Evolutionary conservation across 2,329 filamentous ascomycete genomes (phyloP).

Genomic region (Arthrobotrys iridis): DNA sequence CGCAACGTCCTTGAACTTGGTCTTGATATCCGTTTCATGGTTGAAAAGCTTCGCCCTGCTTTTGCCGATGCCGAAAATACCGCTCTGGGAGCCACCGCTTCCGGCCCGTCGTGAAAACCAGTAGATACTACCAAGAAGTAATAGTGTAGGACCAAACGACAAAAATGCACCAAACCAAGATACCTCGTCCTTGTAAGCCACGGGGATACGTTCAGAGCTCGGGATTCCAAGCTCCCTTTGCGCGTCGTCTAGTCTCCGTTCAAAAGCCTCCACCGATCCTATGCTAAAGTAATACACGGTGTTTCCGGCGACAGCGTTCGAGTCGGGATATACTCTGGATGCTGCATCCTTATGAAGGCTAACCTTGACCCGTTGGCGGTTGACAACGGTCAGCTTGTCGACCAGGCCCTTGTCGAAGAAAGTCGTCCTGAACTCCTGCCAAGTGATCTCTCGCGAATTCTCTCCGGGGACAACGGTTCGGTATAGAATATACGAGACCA

Average conservation of each 20-base stretch:
- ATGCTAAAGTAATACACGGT: conserved; percentile 89
- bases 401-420: conserved; percentile 97
- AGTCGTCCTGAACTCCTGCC: conserved; percentile 93
- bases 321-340: conserved; percentile 78
- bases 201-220: conserved; percentile 85
- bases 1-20: conserved; percentile 95
- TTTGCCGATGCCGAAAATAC: conserved; percentile 95
- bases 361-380: conserved; percentile 80
- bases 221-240: conserved; percentile 89
- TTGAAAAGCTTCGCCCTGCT: conserved; percentile 97
- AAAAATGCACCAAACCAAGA: conserved; percentile 77
- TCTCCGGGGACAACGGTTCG: conserved; percentile 74
- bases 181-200: conserved; percentile 83
- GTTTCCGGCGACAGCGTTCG: conserved; percentile 72
- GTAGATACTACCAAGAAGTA: conserved; percentile 84
- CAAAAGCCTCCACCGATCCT: conserved; percentile 91
- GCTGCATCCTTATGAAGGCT: conserved; percentile 80
- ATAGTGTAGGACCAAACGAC: conserved; percentile 82
- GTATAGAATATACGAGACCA: conserved; percentile 73
- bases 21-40: conserved; percentile 93
- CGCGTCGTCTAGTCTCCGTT: conserved; percentile 85
- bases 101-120: conserved; percentile 81
- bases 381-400: conserved; percentile 85
- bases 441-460: conserved; percentile 83
- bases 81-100: conserved; percentile 73